Evolutionary conservation across 352 stramenopile genomes (phyloP).

Genomic region (Phytophthora rubi): DNA sequence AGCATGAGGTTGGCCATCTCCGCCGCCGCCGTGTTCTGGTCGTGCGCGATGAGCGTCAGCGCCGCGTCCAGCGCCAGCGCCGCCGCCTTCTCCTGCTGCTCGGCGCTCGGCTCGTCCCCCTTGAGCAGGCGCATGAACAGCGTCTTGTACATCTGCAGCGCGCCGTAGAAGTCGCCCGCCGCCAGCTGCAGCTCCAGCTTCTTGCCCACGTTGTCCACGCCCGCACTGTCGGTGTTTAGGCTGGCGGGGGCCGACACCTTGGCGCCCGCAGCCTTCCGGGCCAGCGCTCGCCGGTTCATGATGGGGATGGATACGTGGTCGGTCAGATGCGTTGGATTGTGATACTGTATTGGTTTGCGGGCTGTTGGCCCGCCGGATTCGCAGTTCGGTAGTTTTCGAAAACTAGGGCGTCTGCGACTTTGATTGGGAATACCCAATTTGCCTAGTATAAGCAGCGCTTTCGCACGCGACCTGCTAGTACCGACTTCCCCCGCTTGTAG

Average conservation of each 20-base stretch:
- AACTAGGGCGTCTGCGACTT: too few species aligned
- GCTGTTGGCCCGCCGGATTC: too few species aligned
- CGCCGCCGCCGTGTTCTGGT: constrained; percentile 76
- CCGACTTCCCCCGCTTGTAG: too few species aligned
- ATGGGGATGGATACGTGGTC: constrained; percentile 4
- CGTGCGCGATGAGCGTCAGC: constrained; percentile 71
- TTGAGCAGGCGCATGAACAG: constrained; percentile 89
- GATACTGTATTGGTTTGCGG: too few species aligned
- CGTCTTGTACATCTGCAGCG: constrained; percentile 92
- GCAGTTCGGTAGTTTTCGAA: too few species aligned
- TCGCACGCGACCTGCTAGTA: too few species aligned
- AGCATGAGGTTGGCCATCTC: constrained; percentile 86
- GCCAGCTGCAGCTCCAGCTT: constrained; percentile 79
- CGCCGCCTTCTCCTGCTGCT: constrained; percentile 68
- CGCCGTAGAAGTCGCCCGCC: constrained; percentile 86
- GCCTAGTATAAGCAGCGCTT: too few species aligned
- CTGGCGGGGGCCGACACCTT: constrained; percentile 32
- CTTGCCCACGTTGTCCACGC: constrained; percentile 77
- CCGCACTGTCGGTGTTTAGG: constrained; percentile 44
- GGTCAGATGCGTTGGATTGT: not conserved
- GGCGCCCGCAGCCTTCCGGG: constrained; percentile 63
- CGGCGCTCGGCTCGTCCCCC: constrained; percentile 56
- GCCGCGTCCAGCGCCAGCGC: constrained; percentile 71
- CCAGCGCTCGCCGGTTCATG: constrained; percentile 83
- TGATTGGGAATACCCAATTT: too few species aligned